Conservation (phyloP, 371 early-diverging fungal genomes). For the Mucor plumbeus region DNA sequence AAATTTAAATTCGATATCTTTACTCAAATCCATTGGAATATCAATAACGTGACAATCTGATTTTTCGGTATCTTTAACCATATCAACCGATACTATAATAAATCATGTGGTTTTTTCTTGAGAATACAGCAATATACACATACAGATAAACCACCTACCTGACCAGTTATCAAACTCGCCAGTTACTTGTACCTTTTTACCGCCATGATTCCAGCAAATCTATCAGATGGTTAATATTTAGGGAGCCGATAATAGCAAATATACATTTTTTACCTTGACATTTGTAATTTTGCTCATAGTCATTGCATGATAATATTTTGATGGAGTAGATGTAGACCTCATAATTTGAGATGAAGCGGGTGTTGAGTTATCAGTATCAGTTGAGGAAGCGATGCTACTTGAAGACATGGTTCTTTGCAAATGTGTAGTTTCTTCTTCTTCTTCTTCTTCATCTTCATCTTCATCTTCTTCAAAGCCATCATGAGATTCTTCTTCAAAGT, state of each 20-base stretch:
- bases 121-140: neutral
- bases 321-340: neutral
- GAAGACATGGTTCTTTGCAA: conserved; percentile 6
- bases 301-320: conserved; percentile 1
- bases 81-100: conserved; percentile 24
- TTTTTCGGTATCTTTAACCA: conserved; percentile 27
- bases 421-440: neutral
- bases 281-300: neutral
- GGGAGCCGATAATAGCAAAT: neutral
- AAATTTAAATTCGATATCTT: conserved; percentile 43
- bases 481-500: neutral
- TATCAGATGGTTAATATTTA: conserved; percentile 14
- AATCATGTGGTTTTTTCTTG: neutral
- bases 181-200: conserved; percentile 52
- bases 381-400: conserved; percentile 18
- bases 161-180: conserved; percentile 62
- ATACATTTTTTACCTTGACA: conserved; percentile 5
- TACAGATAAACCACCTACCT: conserved; percentile 29
- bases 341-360: conserved; percentile 18
- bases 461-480: neutral
- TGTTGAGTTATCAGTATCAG: conserved; percentile 15
- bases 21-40: conserved; percentile 37
- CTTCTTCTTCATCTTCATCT: conserved; percentile 10
- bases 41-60: conserved; percentile 26
- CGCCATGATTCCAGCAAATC: conserved; percentile 59